A percentile compares a stretch with the other conserved stretches of the same genome.
Evolutionary conservation across 1,284 basidiomycete species (phyloP).

Genomic region (Fomitopsis palustris): DNA sequence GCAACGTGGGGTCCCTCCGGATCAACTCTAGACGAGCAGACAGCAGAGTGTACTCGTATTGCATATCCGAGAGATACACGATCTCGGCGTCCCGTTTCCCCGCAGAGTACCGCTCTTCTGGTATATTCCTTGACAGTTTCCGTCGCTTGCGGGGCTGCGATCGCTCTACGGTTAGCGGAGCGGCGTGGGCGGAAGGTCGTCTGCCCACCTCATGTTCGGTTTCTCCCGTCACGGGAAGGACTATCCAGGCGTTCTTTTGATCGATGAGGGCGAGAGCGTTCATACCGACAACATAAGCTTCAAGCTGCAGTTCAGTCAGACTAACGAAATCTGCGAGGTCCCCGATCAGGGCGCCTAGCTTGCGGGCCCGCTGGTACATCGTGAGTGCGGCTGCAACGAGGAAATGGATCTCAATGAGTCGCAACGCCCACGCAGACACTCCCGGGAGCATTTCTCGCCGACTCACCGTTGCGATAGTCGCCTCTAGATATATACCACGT

Average conservation of each 20-base stretch:
- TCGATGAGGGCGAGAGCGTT: slow-evolving; percentile 88
- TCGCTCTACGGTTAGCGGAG: not conserved
- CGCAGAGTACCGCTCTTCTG: slow-evolving; percentile 64
- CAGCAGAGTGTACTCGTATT: slow-evolving; percentile 81
- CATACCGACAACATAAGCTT: slow-evolving; percentile 84
- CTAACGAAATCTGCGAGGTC: slow-evolving; percentile 51
- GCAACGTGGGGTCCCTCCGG: slow-evolving; percentile 50
- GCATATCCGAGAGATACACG: slow-evolving; percentile 79
- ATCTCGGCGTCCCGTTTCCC: slow-evolving; percentile 72
- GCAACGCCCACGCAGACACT: slow-evolving; percentile 10
- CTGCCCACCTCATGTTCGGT: slow-evolving; percentile 37
- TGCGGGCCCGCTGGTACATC: slow-evolving; percentile 93
- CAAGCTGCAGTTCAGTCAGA: slow-evolving; percentile 72
- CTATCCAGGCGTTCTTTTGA: slow-evolving; percentile 82
- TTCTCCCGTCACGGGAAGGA: slow-evolving; percentile 50
- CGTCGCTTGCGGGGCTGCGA: slow-evolving; percentile 61
- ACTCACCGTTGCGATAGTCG: slow-evolving; percentile 84
- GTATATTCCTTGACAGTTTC: slow-evolving; percentile 74
- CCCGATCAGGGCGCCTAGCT: slow-evolving; percentile 60
- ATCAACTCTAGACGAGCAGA: slow-evolving; percentile 79
- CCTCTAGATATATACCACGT: slow-evolving; percentile 87
- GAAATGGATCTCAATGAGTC: slow-evolving; percentile 6
- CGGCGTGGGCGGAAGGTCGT: not conserved
- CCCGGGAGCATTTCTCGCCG: not conserved
- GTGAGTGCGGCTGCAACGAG: slow-evolving; percentile 68